These are phyloP conservation scores for Boletellus deceptivus DNA, from an alignment of 1,284 basidiomycete genomes.

Conservation along the genomic window DNA sequence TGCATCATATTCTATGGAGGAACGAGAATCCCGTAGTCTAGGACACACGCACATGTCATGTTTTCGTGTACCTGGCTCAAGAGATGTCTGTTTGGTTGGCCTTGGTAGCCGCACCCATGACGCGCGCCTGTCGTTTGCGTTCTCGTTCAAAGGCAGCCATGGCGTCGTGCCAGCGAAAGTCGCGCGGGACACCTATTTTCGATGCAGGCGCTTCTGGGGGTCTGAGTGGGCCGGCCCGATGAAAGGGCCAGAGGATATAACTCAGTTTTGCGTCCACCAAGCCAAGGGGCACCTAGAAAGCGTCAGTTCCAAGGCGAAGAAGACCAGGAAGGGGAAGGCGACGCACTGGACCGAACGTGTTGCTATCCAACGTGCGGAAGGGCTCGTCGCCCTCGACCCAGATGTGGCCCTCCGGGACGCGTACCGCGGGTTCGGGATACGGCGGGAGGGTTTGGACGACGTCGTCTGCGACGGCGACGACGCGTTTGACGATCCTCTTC, in stretches of 20 bases:
- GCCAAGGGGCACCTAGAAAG: slow-evolving; percentile 53
- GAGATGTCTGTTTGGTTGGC: neutral
- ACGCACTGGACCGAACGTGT: slow-evolving; percentile 66
- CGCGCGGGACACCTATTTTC: slow-evolving; percentile 26
- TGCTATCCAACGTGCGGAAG: slow-evolving; percentile 64
- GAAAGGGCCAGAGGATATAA: slow-evolving; percentile 60
- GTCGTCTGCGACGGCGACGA: slow-evolving; percentile 65
- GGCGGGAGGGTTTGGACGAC: slow-evolving; percentile 67
- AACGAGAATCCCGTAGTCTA: no score
- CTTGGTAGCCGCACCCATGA: slow-evolving; percentile 24
- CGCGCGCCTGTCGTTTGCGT: slow-evolving; percentile 43
- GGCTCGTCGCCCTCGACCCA: slow-evolving; percentile 67
- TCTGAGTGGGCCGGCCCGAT: slow-evolving; percentile 48
- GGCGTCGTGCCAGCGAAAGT: slow-evolving; percentile 43
- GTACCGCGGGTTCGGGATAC: slow-evolving; percentile 55
- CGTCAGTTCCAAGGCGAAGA: no score
- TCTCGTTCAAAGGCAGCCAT: slow-evolving; percentile 48
- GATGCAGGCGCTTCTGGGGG: slow-evolving; percentile 24
- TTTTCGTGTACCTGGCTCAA: slow-evolving; percentile 3
- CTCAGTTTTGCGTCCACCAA: slow-evolving; percentile 62
- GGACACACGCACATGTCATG: no score
- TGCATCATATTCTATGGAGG: no score
- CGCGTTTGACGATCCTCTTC: slow-evolving; percentile 62
- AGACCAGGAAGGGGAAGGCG: neutral
- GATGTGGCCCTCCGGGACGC: slow-evolving; percentile 58